Conservation (phyloP, 176 grass and related monocot genomes). For the Thinopyrum elongatum region DNA sequence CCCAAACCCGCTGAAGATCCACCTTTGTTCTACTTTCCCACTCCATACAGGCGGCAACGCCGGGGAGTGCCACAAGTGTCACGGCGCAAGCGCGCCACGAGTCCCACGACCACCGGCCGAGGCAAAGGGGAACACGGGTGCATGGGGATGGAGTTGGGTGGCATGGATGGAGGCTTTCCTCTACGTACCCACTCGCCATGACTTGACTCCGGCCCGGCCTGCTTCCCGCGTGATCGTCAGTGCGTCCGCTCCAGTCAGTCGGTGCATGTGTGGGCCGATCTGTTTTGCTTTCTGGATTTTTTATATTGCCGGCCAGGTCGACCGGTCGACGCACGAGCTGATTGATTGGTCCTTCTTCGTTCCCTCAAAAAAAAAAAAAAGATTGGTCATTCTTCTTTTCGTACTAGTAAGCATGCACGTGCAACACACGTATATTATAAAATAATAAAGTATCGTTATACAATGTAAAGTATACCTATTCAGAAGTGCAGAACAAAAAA, state of each 20-base stretch:
- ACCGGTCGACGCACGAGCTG: not conserved
- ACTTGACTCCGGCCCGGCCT: not conserved
- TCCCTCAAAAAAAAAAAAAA: too few species aligned
- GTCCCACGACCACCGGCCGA: not conserved
- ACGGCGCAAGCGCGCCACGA: not conserved
- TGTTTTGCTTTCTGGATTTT: not conserved
- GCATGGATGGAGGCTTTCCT: constrained; percentile 17
- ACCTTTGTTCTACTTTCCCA: not conserved
- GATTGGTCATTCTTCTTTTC: not conserved
- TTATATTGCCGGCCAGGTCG: constrained; percentile 1
- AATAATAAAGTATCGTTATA: too few species aligned
- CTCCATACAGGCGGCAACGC: constrained; percentile 9
- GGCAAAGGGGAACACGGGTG: constrained; percentile 8
- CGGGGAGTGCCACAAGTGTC: constrained; percentile 31
- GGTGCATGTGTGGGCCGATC: not conserved
- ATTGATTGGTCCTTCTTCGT: constrained; percentile 1
- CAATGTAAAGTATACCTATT: too few species aligned
- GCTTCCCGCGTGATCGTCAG: constrained; percentile 5
- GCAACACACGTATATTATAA: too few species aligned
- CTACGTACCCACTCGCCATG: not conserved
- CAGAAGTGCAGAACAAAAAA: too few species aligned
- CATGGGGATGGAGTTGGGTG: not conserved
- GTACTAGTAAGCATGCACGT: too few species aligned
- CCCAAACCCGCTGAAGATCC: not conserved
- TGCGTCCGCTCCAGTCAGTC: constrained; percentile 20